Base-by-base conservation (phyloP, 305 asterid genomes). In the Fraxinus platypoda region DNA sequence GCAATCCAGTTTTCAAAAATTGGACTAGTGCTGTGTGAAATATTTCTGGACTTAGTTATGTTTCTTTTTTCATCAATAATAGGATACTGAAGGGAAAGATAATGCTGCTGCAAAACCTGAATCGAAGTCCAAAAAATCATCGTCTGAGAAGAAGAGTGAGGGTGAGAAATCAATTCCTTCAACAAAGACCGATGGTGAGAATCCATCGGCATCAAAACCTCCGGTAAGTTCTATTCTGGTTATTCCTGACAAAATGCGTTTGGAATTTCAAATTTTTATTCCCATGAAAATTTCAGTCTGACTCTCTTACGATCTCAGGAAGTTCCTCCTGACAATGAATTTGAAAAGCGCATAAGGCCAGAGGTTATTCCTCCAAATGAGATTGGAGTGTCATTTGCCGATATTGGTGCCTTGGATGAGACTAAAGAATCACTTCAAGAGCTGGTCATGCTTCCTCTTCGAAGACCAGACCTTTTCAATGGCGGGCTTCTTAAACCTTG, bases 401-500 rank as follows among this genome's bases (percentile, higher is more conserved):
- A 96, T 77, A 91, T 96, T 26, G 99, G 99, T 46, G 89, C 99
- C 57, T 85, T 96, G 25, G 96, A 92, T 33, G 98, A 96, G 86
- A 94, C 75, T 25, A 96, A 96, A 85, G 98, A 96, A 83, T 94
- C 97, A n/a, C 98, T 96, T 77, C 99, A 96, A 86, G 99, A 96
- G 90, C 94, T 94, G 68, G 99, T 96, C 81, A 94, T 96, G 99
- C 99, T 96, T 83, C 99, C 99, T 82, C 99, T 96, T 49, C 86
- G 94, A 83, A 90, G 99, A 86, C 99, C 99, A 0, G 98, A 96
- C 84, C 98, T 96, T 64, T 96, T 96, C 88, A 90, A 88, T 13
- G 98, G 98, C 38, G 99, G 99, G 28, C 99, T 96, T 82, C 92
- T 96, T 34, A 96, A 96, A 87, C 99, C 99, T 41, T 96, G 99